Evolutionary conservation across 129 eudicot genomes (phyloP).

Genomic region (Mikania micrantha): DNA sequence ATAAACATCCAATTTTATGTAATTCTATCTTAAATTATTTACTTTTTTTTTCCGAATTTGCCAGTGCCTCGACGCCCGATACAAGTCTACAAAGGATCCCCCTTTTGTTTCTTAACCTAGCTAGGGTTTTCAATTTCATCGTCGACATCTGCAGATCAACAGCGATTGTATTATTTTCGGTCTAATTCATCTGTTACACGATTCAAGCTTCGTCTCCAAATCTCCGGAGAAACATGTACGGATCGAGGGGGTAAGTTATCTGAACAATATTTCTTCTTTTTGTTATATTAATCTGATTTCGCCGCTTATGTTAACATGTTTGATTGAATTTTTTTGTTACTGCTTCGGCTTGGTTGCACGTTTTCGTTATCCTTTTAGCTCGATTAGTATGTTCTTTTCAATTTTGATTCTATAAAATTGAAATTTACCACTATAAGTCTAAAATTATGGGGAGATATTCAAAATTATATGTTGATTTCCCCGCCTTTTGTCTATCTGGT

Average conservation of each 20-base stretch:
- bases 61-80: no score
- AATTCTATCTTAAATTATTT: no score
- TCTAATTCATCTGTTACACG: not conserved
- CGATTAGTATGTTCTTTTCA: not conserved
- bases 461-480: not conserved
- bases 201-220: constrained; percentile 11
- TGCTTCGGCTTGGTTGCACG: not conserved
- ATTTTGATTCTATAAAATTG: not conserved
- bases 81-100: no score
- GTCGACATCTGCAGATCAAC: constrained; percentile 11
- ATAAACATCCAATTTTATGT: no score
- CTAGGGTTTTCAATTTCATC: constrained; percentile 26
- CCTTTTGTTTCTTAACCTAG: constrained; percentile 13
- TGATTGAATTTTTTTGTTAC: not conserved
- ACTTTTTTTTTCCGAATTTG: no score
- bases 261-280: not conserved
- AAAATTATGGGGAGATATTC: not conserved
- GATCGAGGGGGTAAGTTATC: constrained; percentile 34
- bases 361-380: not conserved
- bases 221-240: constrained; percentile 26
- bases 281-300: not conserved
- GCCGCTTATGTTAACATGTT: not conserved
- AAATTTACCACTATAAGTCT: not conserved
- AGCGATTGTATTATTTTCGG: not conserved
- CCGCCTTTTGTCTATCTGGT: not conserved